Percentiles rank a stretch among this genome's conserved stretches.
Evolutionary conservation across 352 stramenopile genomes (phyloP).

Genomic region (Plasmopara muralis): DNA sequence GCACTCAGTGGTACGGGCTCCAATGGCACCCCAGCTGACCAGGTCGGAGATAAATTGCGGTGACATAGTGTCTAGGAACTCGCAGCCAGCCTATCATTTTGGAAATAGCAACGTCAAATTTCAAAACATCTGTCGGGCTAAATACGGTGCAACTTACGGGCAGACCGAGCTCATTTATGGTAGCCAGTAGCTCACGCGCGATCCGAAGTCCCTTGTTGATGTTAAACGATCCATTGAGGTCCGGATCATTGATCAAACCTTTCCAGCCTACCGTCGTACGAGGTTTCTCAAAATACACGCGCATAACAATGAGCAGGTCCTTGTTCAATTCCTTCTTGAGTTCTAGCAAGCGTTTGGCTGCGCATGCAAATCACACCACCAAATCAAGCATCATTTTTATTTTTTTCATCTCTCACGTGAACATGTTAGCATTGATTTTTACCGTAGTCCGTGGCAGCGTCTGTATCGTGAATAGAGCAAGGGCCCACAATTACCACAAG

Average conservation of each 20-base stretch:
- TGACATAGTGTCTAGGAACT: constrained; percentile 89
- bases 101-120: constrained; percentile 1
- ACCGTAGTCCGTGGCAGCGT: constrained; percentile 84
- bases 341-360: constrained; percentile 54
- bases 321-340: constrained; percentile 70
- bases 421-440: background rate
- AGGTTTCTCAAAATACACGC: constrained; percentile 89
- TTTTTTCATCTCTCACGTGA: too few relatives aligned
- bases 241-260: constrained; percentile 87
- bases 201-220: constrained; percentile 88
- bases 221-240: constrained; percentile 87
- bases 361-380: background rate
- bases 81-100: constrained; percentile 43
- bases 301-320: constrained; percentile 87
- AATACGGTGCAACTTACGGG: constrained; percentile 22
- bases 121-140: background rate
- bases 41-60: constrained; percentile 88
- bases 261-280: constrained; percentile 88
- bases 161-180: constrained; percentile 84
- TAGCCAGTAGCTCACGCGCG: constrained; percentile 71
- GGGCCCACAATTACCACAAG: constrained; percentile 80
- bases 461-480: constrained; percentile 86
- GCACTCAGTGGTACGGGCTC: constrained; percentile 85
- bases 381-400: too few relatives aligned
- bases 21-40: constrained; percentile 87